phyloP scores from a whole-genome alignment of 176 grass and related monocot genomes.

The Oropetium thomaeum region DNA sequence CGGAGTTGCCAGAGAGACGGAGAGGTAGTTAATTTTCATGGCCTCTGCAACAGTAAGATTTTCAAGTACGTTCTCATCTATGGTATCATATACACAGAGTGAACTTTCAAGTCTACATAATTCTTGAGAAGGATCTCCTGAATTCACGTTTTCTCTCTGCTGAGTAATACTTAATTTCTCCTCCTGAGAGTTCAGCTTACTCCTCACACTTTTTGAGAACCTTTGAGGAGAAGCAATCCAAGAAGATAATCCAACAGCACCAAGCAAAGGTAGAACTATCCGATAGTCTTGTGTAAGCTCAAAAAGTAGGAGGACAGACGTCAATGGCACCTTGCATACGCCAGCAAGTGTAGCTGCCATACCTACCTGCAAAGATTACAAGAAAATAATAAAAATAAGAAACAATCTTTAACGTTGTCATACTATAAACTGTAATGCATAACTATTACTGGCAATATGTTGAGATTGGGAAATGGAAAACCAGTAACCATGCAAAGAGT shows the following conservation, averaged over 20 bases:
- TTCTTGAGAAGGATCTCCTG: constrained; percentile 33
- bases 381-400: constrained; percentile 22
- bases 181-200: constrained; percentile 23
- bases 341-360: constrained; percentile 96
- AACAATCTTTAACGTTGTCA: neutral
- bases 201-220: constrained; percentile 46
- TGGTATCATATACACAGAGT: constrained; percentile 63
- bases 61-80: constrained; percentile 32
- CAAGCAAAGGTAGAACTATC: constrained; percentile 94
- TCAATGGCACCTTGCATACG: constrained; percentile 90
- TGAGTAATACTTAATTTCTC: constrained; percentile 26
- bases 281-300: constrained; percentile 94
- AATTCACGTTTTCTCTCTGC: constrained; percentile 17
- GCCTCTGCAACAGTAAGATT: constrained; percentile 65
- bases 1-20: constrained; percentile 52
- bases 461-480: neutral
- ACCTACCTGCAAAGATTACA: constrained; percentile 62
- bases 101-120: constrained; percentile 78
- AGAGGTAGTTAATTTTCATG: constrained; percentile 70
- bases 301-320: constrained; percentile 89
- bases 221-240: constrained; percentile 81
- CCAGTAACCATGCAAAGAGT: neutral
- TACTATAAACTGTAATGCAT: neutral
- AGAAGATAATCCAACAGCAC: constrained; percentile 91
- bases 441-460: neutral